phyloP scores from a whole-genome alignment of 225 moss, liverwort and hornwort species.

The Antitrichia curtipendula region DNA sequence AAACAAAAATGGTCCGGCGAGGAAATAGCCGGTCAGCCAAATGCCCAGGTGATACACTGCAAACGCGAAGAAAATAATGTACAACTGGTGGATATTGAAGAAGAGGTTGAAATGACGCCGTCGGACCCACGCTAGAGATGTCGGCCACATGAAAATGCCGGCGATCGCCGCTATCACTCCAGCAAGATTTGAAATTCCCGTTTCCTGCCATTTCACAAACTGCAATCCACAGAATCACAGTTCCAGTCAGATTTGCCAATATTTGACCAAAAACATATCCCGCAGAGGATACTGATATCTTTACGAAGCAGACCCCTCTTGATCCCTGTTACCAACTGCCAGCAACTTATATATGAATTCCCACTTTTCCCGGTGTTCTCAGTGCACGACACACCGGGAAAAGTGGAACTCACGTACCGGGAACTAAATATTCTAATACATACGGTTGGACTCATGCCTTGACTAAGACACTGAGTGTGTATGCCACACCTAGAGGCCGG shows the following conservation, averaged over 20 bases:
- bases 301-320: neutral
- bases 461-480: too few relatives aligned
- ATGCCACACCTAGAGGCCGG: too few relatives aligned
- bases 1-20: slow-evolving; percentile 31
- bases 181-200: slow-evolving; percentile 10
- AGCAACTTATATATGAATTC: too few relatives aligned
- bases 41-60: slow-evolving; percentile 4
- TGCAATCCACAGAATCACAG: neutral
- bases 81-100: slow-evolving; percentile 49
- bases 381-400: too few relatives aligned
- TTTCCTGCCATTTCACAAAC: slow-evolving; percentile 12
- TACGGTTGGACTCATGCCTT: neutral
- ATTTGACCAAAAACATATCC: neutral
- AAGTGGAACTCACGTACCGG: too few relatives aligned
- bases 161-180: slow-evolving; percentile 26
- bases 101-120: slow-evolving; percentile 42
- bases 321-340: neutral
- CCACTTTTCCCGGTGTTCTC: too few relatives aligned
- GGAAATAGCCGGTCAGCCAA: neutral
- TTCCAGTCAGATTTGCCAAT: neutral
- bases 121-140: slow-evolving; percentile 19
- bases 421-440: neutral
- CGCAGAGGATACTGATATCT: neutral
- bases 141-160: slow-evolving; percentile 42
- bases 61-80: slow-evolving; percentile 39